Evolutionary conservation across 2,329 filamentous ascomycete species (phyloP).

Genomic region (Talaromyces sp.): DNA sequence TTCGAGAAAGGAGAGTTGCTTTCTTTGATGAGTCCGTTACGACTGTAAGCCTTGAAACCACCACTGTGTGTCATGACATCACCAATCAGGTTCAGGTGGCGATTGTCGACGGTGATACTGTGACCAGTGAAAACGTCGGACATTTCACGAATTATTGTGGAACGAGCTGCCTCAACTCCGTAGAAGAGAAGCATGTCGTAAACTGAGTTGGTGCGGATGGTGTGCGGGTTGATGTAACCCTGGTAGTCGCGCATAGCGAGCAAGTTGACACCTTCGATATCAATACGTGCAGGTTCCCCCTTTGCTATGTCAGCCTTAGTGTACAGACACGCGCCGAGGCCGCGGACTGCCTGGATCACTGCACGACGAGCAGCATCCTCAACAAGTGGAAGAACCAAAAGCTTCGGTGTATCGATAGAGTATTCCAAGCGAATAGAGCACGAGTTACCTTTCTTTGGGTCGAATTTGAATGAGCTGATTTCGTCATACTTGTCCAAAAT

Average conservation of each 20-base stretch:
- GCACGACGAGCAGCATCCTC: constrained; percentile 72
- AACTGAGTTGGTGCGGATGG: constrained; percentile 88
- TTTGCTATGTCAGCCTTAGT: constrained; percentile 54
- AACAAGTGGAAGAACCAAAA: constrained; percentile 87
- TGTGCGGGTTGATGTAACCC: constrained; percentile 78
- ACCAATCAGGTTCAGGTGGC: constrained; percentile 90
- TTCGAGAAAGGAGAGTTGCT: constrained; percentile 91
- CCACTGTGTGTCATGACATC: constrained; percentile 97
- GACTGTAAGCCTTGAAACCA: constrained; percentile 84
- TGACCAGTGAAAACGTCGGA: constrained; percentile 80
- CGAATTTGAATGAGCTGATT: constrained; percentile 72
- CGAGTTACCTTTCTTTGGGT: constrained; percentile 65
- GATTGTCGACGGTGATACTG: constrained; percentile 84
- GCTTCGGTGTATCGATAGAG: constrained; percentile 71
- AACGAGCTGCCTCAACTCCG: constrained; percentile 87
- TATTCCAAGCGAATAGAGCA: constrained; percentile 82
- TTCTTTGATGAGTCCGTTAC: constrained; percentile 71
- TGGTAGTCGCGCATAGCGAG: constrained; percentile 84
- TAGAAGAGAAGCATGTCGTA: constrained; percentile 77
- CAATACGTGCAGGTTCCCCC: constrained; percentile 48
- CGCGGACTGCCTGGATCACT: constrained; percentile 79
- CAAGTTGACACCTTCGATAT: constrained; percentile 82
- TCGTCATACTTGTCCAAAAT: constrained; percentile 60
- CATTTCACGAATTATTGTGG: constrained; percentile 81
- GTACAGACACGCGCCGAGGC: constrained; percentile 67